Evolutionary conservation across 495 filamentous ascomycete genomes (phyloP).

Genomic region (Penicillium maclennaniae): DNA sequence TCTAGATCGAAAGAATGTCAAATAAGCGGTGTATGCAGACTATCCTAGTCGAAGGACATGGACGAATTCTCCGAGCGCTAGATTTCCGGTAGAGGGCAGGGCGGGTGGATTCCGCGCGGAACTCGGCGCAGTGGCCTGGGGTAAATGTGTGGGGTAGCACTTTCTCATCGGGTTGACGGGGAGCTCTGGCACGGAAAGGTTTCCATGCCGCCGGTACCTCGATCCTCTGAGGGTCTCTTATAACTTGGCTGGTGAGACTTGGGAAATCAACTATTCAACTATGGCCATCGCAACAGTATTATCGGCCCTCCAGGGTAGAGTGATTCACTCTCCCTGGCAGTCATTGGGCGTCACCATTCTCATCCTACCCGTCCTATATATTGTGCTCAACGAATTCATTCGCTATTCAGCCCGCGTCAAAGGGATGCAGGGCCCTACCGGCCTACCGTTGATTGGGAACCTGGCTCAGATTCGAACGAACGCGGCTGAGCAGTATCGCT

Average conservation of each 20-base stretch:
- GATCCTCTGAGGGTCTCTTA: background rate
- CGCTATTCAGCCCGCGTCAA: conserved; percentile 47
- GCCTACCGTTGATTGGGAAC: conserved; percentile 60
- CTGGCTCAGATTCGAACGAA: conserved; percentile 56
- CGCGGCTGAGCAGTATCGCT: conserved; percentile 56
- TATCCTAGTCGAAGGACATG: no score
- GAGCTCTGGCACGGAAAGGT: conserved; percentile 7
- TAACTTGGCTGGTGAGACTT: background rate
- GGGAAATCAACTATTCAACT: background rate
- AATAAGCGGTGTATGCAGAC: no score
- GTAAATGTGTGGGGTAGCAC: conserved; percentile 17
- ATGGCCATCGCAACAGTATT: conserved; percentile 34
- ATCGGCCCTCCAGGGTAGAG: conserved; percentile 19
- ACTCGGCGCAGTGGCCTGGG: conserved; percentile 6
- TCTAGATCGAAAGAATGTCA: no score
- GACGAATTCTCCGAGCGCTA: background rate
- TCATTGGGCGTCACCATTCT: conserved; percentile 23
- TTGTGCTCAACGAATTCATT: conserved; percentile 51
- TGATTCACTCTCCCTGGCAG: conserved; percentile 26
- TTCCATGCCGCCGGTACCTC: background rate
- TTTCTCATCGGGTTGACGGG: background rate
- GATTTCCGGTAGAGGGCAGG: conserved; percentile 3
- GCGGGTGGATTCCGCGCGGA: conserved; percentile 9
- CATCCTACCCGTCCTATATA: conserved; percentile 38
- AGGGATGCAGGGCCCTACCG: conserved; percentile 51